Conservation (phyloP, 2,329 filamentous ascomycete genomes). For the Fusarium brevicatenulatum region DNA sequence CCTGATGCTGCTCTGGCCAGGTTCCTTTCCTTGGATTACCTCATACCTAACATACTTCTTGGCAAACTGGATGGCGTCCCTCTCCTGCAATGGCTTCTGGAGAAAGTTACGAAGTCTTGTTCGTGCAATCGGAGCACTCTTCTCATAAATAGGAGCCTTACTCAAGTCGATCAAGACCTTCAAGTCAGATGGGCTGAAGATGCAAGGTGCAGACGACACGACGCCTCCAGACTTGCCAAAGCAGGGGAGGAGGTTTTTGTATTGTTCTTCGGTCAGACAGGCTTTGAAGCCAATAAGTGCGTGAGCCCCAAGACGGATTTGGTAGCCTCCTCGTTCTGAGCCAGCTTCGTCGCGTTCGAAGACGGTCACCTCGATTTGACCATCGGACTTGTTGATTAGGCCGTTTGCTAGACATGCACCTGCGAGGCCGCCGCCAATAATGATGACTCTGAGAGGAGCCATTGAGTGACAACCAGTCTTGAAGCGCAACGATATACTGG, state of each 20-base stretch:
- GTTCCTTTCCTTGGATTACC: accelerated
- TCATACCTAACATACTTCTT: background rate
- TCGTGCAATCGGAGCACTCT: background rate
- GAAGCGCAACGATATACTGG: too few species aligned
- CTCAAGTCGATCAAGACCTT: background rate
- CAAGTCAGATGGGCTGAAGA: background rate
- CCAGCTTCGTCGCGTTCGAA: background rate
- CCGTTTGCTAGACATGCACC: background rate
- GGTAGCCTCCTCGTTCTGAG: background rate
- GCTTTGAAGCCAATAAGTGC: background rate
- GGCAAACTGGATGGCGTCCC: accelerated
- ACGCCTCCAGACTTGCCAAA: background rate
- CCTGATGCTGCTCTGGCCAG: background rate
- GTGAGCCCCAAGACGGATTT: background rate
- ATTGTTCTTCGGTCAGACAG: background rate
- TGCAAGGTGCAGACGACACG: background rate
- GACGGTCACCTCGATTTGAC: background rate
- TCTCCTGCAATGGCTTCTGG: accelerated
- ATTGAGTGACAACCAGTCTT: too few species aligned
- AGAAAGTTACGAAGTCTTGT: background rate
- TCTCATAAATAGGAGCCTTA: background rate
- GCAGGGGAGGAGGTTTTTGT: accelerated
- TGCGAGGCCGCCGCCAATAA: background rate
- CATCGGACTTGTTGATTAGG: background rate
- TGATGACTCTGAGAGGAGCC: background rate